Percentiles rank a stretch among this genome's conserved stretches.
These are phyloP conservation scores for Xerocomellus amylosporus DNA, from an alignment of 768 basidiomycete species.

Conservation along the genomic window DNA sequence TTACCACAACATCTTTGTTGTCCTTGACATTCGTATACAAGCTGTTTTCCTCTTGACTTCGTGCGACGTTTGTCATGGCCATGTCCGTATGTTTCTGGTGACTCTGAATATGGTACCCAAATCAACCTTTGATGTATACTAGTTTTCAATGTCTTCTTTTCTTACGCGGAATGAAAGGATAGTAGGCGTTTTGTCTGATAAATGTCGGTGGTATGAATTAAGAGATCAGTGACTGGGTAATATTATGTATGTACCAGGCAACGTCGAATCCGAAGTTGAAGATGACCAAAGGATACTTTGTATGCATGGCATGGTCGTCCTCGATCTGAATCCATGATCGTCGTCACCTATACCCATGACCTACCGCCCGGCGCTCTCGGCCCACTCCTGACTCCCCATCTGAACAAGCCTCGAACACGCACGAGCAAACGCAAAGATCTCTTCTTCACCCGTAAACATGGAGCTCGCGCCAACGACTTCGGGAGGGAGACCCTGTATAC, in stretches of 20 bases:
- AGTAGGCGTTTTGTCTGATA: background rate
- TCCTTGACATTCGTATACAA: slow-evolving; percentile 21
- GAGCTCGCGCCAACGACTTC: slow-evolving; percentile 78
- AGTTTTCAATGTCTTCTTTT: slow-evolving; percentile 7
- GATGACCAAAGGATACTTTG: background rate
- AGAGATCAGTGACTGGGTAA: too few species aligned
- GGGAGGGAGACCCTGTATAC: slow-evolving; percentile 65
- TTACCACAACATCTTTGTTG: slow-evolving; percentile 23
- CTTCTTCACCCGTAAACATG: slow-evolving; percentile 96
- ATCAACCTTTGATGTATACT: slow-evolving; percentile 26
- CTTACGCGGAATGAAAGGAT: slow-evolving; percentile 7
- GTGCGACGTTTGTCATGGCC: slow-evolving; percentile 12
- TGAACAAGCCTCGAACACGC: slow-evolving; percentile 85
- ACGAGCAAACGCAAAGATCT: slow-evolving; percentile 94
- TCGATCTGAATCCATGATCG: background rate
- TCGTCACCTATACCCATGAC: background rate
- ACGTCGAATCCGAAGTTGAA: background rate
- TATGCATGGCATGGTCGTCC: background rate
- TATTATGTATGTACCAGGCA: background rate
- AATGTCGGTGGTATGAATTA: background rate
- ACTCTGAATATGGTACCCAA: slow-evolving; percentile 13
- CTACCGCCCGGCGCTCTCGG: slow-evolving; percentile 40
- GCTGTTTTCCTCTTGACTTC: background rate
- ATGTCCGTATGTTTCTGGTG: slow-evolving; percentile 13
- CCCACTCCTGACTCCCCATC: slow-evolving; percentile 92